phyloP scores from a whole-genome alignment of 164 flowering plant genomes.

The Brasenia schreberi region DNA sequence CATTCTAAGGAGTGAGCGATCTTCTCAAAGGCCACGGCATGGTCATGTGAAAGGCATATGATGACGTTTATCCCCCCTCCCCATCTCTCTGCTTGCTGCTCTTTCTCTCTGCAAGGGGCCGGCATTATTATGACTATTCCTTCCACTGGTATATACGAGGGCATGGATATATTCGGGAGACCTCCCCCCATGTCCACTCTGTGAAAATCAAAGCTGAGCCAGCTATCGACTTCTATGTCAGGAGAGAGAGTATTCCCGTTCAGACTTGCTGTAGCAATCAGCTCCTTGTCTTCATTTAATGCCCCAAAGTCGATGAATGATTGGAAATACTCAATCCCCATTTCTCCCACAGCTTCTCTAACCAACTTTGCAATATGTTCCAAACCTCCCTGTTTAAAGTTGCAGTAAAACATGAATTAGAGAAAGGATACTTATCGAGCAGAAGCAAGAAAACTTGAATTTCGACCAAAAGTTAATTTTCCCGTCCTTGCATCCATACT shows the following conservation, averaged over 20 bases:
- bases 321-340: neutral
- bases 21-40: conserved; percentile 4
- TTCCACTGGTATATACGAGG: conserved; percentile 2
- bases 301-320: conserved; percentile 3
- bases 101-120: neutral
- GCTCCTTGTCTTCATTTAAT: neutral
- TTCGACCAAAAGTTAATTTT: too few species aligned
- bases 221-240: conserved; percentile 5
- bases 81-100: neutral
- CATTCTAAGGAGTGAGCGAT: conserved; percentile 3
- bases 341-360: neutral
- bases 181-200: conserved; percentile 7
- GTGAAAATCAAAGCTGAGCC: conserved; percentile 4
- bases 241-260: neutral
- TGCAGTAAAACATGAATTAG: too few species aligned
- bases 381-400: conserved; percentile 4
- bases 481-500: too few species aligned
- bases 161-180: conserved; percentile 1
- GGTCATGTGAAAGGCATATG: neutral
- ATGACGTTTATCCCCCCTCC: neutral
- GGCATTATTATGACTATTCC: conserved; percentile 1
- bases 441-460: too few species aligned
- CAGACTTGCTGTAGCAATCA: conserved; percentile 3
- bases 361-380: conserved; percentile 4
- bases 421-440: too few species aligned